Percentiles rank a stretch among this genome's conserved stretches.
Conservation (phyloP, 805 yeast species). For the Candida cerambycidarum region DNA sequence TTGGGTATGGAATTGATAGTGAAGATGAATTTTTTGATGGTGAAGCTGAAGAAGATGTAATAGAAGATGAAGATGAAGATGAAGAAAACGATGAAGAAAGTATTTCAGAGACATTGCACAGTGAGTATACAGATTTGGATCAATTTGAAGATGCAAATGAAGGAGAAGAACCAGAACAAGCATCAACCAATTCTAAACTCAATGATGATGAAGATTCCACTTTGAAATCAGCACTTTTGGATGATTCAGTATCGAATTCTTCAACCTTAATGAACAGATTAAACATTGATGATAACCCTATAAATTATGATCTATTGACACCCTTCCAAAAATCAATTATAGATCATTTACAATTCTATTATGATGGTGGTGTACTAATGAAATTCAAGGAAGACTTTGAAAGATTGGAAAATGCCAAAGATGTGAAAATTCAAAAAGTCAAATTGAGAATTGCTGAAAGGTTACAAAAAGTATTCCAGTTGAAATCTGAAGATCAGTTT, state of each 20-base stretch:
- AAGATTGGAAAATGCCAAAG: slow-evolving; percentile 9
- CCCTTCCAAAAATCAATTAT: slow-evolving; percentile 20
- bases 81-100: slow-evolving; percentile 9
- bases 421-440: slow-evolving; percentile 16
- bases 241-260: slow-evolving; percentile 1
- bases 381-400: slow-evolving; percentile 14
- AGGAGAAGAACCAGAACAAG: not conserved
- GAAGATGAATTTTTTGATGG: slow-evolving; percentile 3
- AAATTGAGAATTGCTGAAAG: slow-evolving; percentile 33
- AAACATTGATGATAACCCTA: slow-evolving; percentile 9
- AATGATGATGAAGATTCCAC: not conserved
- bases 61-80: slow-evolving; percentile 7
- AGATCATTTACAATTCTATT: slow-evolving; percentile 23
- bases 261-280: slow-evolving; percentile 9
- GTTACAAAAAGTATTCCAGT: slow-evolving; percentile 36
- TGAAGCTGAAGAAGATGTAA: not conserved
- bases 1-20: slow-evolving; percentile 9
- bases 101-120: slow-evolving; percentile 5
- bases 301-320: slow-evolving; percentile 7
- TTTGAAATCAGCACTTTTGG: not conserved
- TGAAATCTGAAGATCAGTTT: slow-evolving; percentile 57
- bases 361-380: slow-evolving; percentile 10
- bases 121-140: slow-evolving; percentile 3
- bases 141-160: slow-evolving; percentile 7
- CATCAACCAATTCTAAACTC: not conserved